Conservation (phyloP, 176 grass and related monocot genomes). For the Bothriochloa decipiens region DNA sequence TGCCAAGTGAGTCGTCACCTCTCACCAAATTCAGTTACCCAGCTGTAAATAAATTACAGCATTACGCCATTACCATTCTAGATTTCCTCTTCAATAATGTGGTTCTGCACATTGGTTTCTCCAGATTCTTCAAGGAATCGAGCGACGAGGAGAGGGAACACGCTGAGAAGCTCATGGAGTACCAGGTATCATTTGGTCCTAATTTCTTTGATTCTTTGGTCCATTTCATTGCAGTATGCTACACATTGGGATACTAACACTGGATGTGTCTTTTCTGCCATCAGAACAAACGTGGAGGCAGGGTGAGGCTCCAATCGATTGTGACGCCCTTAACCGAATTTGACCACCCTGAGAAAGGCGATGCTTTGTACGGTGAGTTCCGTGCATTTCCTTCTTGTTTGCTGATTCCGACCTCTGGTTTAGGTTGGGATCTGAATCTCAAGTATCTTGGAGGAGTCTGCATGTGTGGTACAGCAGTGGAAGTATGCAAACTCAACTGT, state of each 20-base stretch:
- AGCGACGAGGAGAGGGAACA: slow-evolving; percentile 79
- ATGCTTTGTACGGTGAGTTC: slow-evolving; percentile 78
- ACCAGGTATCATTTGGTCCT: slow-evolving; percentile 53
- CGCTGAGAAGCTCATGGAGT: slow-evolving; percentile 83
- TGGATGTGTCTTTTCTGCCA: background rate
- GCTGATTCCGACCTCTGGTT: background rate
- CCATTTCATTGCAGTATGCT: no score
- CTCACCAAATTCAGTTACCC: background rate
- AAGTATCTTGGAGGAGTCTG: background rate
- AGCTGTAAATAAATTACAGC: background rate
- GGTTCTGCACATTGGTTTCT: background rate
- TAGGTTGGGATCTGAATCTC: background rate
- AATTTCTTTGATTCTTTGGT: background rate
- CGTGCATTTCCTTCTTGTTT: background rate
- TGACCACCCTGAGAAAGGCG: slow-evolving; percentile 93
- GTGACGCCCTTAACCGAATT: slow-evolving; percentile 68
- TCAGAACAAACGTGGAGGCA: slow-evolving; percentile 75
- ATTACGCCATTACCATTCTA: background rate
- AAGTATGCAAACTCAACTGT: background rate
- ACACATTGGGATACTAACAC: background rate
- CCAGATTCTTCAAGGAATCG: slow-evolving; percentile 89
- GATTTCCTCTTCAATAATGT: background rate
- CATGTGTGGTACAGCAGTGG: background rate
- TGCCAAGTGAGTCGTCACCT: slow-evolving; percentile 59
- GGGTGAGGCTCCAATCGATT: slow-evolving; percentile 55